Base-by-base conservation (phyloP, 2,329 filamentous ascomycete genomes). In the Arthrobotrys pseudoclavata region DNA sequence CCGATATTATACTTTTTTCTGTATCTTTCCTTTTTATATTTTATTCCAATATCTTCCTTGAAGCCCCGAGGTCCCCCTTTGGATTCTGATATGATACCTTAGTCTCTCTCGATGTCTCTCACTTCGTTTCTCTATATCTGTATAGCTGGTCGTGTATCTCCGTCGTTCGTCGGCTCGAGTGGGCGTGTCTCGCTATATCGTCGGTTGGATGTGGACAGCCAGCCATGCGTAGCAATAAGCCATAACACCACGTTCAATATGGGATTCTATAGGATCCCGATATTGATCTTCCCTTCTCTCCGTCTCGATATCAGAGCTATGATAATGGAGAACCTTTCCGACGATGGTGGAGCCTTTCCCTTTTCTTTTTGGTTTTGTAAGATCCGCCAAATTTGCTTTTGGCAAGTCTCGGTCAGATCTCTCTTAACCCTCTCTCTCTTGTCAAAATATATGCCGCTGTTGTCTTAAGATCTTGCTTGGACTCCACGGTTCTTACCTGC, bases 221-320 rank as follows among this genome's bases (percentile, higher is more conserved):
- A 31, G n/a, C 47, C 34, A 60, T 42, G 55, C 55, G 55, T 60
- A 34, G 55, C 55, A 60, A 60, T 26, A 60, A 42, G 60, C 40
- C 40, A 50, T 31, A 50, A 24, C 24, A 63, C 42, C 24, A 63
- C 60, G 15, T 12, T 50, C 34, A 34, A 31, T 31, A 63, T 47
- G 26, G 24, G 42, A 37, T 50, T 63, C 40, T 63, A 7, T 31
- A 26, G 15, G 34, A 26, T 47, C 37, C 34, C 45, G 40, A 42
- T 63, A 18, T 63, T 20, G 40, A 63, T 48, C 26, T 26, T 6
- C 48, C 40, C 4, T 13, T 18, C 40, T n/a, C 40, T 42, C 12
- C 12, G 2, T 18, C 24, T 47, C 24, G 45, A 50, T 63, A 50
- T 47, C 42, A 42, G 15, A 48, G 18, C 15, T 48, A 5, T 48